Evolutionary conservation across 78 protist species (phyloP).

Genomic region (Mantamonas sphyraenae): DNA sequence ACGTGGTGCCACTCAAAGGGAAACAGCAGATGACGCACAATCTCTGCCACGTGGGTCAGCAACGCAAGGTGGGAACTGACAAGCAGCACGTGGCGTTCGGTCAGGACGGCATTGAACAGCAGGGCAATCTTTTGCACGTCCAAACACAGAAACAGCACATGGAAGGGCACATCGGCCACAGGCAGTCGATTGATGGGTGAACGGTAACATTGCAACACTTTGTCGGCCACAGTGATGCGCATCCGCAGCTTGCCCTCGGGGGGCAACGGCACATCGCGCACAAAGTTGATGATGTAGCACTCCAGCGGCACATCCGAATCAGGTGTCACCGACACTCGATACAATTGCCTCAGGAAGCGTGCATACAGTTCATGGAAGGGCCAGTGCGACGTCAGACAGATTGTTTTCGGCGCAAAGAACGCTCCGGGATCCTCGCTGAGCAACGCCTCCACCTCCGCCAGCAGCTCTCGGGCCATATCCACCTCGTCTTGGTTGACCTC

Average conservation of each 20-base stretch:
- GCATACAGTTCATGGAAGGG: conserved; percentile 30
- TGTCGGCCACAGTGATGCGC: conserved; percentile 21
- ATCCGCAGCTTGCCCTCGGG: conserved; percentile 24
- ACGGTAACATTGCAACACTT: conserved; percentile 9
- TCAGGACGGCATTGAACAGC: neutral
- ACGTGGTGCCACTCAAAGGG: conserved; percentile 65
- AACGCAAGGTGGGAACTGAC: conserved; percentile 22
- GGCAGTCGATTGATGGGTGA: conserved; percentile 13
- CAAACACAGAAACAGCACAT: neutral
- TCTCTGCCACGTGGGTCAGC: conserved; percentile 37
- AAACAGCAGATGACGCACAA: conserved; percentile 22
- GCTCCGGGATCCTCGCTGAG: too few relatives aligned
- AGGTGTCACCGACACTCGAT: conserved; percentile 6
- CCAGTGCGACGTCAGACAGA: conserved; percentile 31
- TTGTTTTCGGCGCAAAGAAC: conserved; percentile 39
- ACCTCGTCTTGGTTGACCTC: too few relatives aligned
- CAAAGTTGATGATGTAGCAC: conserved; percentile 34
- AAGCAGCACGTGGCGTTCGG: conserved; percentile 12
- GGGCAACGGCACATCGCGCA: conserved; percentile 37
- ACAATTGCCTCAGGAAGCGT: conserved; percentile 30
- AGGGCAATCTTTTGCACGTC: neutral
- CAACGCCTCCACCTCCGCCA: conserved; percentile 8
- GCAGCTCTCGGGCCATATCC: neutral
- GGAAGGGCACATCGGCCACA: neutral
- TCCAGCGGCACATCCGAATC: conserved; percentile 26